phyloP scores from a whole-genome alignment of 768 basidiomycete species.

The Macrolepiota dolichaula region DNA sequence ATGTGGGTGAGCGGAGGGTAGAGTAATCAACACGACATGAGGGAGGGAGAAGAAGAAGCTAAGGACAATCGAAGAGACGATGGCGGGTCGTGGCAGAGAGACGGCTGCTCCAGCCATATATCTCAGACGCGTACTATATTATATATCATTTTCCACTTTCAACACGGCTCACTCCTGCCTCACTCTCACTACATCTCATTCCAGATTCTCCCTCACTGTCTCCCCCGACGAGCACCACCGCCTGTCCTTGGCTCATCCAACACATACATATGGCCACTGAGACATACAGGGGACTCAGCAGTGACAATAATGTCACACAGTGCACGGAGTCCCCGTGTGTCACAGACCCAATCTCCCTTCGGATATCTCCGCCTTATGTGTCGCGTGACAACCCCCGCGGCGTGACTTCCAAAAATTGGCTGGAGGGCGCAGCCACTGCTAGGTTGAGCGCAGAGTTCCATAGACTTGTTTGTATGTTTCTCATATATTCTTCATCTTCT shows the following conservation, averaged over 20 bases:
- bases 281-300: neutral
- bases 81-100: constrained; percentile 1
- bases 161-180: neutral
- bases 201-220: neutral
- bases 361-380: constrained; percentile 10
- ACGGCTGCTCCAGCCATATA: neutral
- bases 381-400: constrained; percentile 3
- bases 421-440: neutral
- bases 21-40: constrained; percentile 27
- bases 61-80: neutral
- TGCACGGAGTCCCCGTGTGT: constrained; percentile 17
- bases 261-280: neutral
- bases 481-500: neutral
- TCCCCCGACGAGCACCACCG: neutral
- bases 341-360: constrained; percentile 8
- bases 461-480: neutral
- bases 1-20: constrained; percentile 17
- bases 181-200: neutral
- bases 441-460: neutral
- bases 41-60: constrained; percentile 23
- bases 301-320: constrained; percentile 18
- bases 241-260: neutral
- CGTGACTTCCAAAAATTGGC: neutral
- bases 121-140: neutral
- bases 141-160: neutral